Base-by-base conservation (phyloP, 2,329 filamentous ascomycete species). In the Sporothrix euskadiensis region DNA sequence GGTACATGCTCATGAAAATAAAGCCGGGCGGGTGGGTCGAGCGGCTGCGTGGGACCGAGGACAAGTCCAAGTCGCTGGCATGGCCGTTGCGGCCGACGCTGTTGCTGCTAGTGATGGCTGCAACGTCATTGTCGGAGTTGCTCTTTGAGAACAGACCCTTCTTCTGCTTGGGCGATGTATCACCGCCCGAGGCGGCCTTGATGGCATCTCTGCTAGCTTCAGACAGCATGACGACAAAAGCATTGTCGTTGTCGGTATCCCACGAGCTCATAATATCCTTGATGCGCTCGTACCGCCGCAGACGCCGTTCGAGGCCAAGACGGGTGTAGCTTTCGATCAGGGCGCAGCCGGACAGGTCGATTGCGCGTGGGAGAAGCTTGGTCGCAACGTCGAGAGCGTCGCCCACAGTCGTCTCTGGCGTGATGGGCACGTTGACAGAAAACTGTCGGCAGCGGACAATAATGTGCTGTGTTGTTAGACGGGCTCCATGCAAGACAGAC, bases 241-340 rank as follows among this genome's bases (percentile, higher is more conserved):
- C 85, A 78, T 97, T 96, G 77, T 94, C 91, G 2, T 87, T 85
- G 80, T 97, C 94, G 59, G 87, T 85, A 75, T 97, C 93, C 95
- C 95, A 98, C 0, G 94, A 97, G 80, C 97, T 97, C 87, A 98
- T 88, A 30, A 97, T 88, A 78, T 97, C 93, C 74, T 93, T 89
- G 44, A 98, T 88, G 75, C 89, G 89, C 83, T 98, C 95, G 80
- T 97, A 98, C 54, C 90, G 90, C 56, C 95, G 91, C 35, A 98
- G 83, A 0, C 92, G 91, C 54, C 95, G 89, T 80, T 97, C 92
- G 1, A 98, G 85, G 41, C 93, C 93, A 0, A 96, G 86, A 61
- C 90, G 87, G 26, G 86, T 83, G 80, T 94, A 98, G 26, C 87
- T 89, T 81, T 98, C 95, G 22, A 94, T 82, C 12, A 98, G 81